Evolutionary conservation across 176 grass and related monocot species (phyloP).

Genomic region (Dendrocalamus sinicus): DNA sequence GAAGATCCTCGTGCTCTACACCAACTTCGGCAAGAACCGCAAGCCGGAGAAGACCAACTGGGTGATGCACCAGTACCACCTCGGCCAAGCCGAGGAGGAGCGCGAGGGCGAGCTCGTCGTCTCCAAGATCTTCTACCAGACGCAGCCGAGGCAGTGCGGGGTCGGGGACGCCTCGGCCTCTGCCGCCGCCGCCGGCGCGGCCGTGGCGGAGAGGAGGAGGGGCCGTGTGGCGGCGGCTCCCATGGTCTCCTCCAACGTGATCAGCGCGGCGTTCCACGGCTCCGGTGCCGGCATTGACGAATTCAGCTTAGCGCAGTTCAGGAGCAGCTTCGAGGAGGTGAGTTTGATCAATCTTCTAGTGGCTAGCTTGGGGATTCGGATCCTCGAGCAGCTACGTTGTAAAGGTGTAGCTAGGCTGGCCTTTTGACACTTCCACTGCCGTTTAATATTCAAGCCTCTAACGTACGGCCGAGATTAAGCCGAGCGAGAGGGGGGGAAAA

Average conservation of each 20-base stretch:
- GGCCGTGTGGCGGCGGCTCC: neutral
- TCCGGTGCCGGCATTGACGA: conserved; percentile 28
- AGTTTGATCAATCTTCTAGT: neutral
- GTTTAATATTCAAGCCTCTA: neutral
- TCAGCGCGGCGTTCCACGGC: conserved; percentile 9
- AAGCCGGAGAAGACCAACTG: conserved; percentile 93
- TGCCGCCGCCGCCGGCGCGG: neutral
- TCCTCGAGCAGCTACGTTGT: neutral
- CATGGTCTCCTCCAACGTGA: neutral
- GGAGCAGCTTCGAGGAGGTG: conserved; percentile 69
- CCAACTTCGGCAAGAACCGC: conserved; percentile 82
- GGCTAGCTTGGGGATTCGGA: neutral
- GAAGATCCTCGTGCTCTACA: conserved; percentile 96
- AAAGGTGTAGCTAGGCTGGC: neutral
- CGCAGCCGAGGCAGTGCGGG: conserved; percentile 80
- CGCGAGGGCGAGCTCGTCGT: conserved; percentile 92
- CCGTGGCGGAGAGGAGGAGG: conserved; percentile 25
- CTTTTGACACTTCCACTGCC: neutral
- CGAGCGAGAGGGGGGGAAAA: neutral
- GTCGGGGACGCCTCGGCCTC: neutral
- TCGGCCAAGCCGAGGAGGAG: conserved; percentile 73
- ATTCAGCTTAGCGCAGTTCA: conserved; percentile 70
- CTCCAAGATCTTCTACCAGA: conserved; percentile 98
- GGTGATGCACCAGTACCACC: conserved; percentile 99
- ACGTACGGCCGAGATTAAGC: neutral